Evolutionary conservation across 305 asterid species (phyloP).

Genomic region (Coffea humblotiana): DNA sequence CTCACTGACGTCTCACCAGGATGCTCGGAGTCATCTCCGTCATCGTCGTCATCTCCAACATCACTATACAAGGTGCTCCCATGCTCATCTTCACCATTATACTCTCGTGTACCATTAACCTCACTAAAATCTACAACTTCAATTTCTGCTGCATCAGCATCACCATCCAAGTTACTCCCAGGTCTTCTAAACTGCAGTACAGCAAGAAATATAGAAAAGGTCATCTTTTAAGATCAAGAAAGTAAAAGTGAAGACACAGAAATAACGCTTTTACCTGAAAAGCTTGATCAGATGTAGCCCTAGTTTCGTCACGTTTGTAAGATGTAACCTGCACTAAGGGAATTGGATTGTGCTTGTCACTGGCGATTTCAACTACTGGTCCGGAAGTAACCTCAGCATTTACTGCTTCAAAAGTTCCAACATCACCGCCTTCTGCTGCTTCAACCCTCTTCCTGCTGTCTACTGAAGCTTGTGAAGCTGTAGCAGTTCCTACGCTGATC

Average conservation of each 20-base stretch:
- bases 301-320: slow-evolving; percentile 33
- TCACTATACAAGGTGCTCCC: slow-evolving; percentile 38
- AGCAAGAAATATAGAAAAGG: slow-evolving; percentile 9
- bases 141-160: slow-evolving; percentile 28
- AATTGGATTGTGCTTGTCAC: slow-evolving; percentile 32
- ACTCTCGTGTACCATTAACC: slow-evolving; percentile 46
- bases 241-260: slow-evolving; percentile 3
- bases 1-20: slow-evolving; percentile 64
- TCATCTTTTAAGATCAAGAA: neutral
- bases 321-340: slow-evolving; percentile 39
- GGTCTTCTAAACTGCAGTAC: slow-evolving; percentile 44
- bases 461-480: slow-evolving; percentile 35
- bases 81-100: slow-evolving; percentile 43
- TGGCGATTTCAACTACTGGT: slow-evolving; percentile 35
- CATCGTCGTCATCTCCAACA: slow-evolving; percentile 35
- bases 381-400: slow-evolving; percentile 51
- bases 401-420: slow-evolving; percentile 24
- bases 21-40: slow-evolving; percentile 27
- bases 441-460: slow-evolving; percentile 43
- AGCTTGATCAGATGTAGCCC: slow-evolving; percentile 30
- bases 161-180: slow-evolving; percentile 23
- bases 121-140: slow-evolving; percentile 38
- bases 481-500: slow-evolving; percentile 48
- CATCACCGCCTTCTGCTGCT: slow-evolving; percentile 32
- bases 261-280: slow-evolving; percentile 44